Percentiles rank a stretch among this genome's conserved stretches.
These are phyloP conservation scores for Hordeum pubiflorum DNA, from an alignment of 202 grass and related monocot genomes.

Conservation along the genomic window DNA sequence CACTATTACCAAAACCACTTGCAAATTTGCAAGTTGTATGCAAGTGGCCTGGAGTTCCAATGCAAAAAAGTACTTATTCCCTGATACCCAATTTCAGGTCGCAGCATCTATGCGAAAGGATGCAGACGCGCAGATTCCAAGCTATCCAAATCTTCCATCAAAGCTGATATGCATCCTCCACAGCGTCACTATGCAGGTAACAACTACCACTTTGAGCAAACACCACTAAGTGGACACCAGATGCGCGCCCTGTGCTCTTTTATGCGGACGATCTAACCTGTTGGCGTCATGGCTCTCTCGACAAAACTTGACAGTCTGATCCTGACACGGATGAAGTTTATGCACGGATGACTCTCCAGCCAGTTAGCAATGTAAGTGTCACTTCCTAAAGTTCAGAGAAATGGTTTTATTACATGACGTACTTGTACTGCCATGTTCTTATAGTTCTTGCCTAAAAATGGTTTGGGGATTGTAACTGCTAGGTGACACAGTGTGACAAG, in stretches of 20 bases:
- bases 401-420: slow-evolving; percentile 11
- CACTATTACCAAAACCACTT: background rate
- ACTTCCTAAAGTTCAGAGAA: slow-evolving; percentile 27
- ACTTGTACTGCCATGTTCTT: slow-evolving; percentile 14
- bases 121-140: slow-evolving; percentile 63
- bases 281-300: background rate
- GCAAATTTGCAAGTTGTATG: slow-evolving; percentile 14
- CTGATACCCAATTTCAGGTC: slow-evolving; percentile 53
- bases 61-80: slow-evolving; percentile 7
- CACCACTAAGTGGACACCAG: background rate
- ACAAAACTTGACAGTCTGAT: slow-evolving; percentile 60
- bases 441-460: slow-evolving; percentile 3
- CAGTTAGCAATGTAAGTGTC: slow-evolving; percentile 67
- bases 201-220: slow-evolving; percentile 8
- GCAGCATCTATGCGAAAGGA: slow-evolving; percentile 84
- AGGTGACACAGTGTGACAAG: slow-evolving; percentile 63
- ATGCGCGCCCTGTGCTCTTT: background rate
- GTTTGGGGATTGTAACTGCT: slow-evolving; percentile 27
- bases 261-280: background rate
- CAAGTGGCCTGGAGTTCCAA: slow-evolving; percentile 12
- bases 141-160: slow-evolving; percentile 83
- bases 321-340: slow-evolving; percentile 89
- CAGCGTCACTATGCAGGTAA: slow-evolving; percentile 71
- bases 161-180: slow-evolving; percentile 78
- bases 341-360: slow-evolving; percentile 81